Conservation (phyloP, 345 rosid genomes). For the Psidium friedrichsthalianum region DNA sequence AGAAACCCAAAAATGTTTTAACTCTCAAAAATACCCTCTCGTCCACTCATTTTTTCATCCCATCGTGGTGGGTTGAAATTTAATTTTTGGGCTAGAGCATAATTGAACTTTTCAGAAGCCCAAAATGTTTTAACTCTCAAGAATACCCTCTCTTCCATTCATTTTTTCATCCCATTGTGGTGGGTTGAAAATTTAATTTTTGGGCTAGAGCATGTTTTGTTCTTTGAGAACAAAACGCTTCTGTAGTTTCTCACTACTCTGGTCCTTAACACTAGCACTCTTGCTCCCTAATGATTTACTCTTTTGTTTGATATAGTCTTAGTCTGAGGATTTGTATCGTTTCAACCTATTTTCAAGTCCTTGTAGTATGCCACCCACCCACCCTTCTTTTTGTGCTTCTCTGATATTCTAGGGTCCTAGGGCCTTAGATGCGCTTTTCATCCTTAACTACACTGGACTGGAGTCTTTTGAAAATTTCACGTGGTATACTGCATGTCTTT, state of each 20-base stretch:
- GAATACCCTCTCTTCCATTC: neutral
- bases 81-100: too few relatives aligned
- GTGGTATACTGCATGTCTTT: neutral
- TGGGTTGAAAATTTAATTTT: neutral
- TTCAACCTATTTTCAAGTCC: neutral
- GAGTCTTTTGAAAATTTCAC: neutral
- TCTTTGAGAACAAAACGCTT: neutral
- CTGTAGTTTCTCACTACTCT: neutral
- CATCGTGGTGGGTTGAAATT: neutral
- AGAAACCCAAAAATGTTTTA: neutral
- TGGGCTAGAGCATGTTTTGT: neutral
- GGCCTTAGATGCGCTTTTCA: neutral
- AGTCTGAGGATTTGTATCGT: neutral
- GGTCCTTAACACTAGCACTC: neutral
- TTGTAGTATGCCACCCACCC: neutral
- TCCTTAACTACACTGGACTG: neutral
- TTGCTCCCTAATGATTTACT: neutral
- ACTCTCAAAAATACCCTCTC: neutral
- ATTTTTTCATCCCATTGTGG: neutral
- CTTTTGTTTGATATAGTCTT: neutral
- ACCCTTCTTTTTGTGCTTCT: neutral
- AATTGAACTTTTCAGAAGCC: neutral
- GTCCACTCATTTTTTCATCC: neutral
- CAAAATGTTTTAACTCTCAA: neutral
- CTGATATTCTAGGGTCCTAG: neutral